A percentile compares a stretch with the other conserved stretches of the same genome.
Evolutionary conservation across 257 asterid species (phyloP).

Genomic region (Gentiana macrophylla): DNA sequence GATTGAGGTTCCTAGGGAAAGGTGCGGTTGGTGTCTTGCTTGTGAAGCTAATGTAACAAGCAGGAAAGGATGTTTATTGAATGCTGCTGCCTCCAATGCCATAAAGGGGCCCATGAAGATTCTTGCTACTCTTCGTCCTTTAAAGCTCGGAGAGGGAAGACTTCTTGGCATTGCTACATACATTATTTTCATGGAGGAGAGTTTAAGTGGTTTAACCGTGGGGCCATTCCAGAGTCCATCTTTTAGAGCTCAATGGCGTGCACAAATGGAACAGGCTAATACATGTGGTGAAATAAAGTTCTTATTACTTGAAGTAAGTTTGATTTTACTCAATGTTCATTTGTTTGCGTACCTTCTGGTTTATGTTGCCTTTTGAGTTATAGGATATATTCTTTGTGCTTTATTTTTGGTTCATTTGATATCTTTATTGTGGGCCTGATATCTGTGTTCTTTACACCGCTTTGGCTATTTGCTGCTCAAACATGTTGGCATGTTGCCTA

Average conservation of each 20-base stretch:
- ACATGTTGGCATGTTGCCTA: too few relatives aligned
- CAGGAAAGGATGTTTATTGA: constrained; percentile 71
- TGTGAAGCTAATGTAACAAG: constrained; percentile 60
- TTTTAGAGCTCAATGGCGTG: constrained; percentile 64
- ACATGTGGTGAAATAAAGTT: constrained; percentile 38
- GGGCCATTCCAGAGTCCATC: constrained; percentile 55
- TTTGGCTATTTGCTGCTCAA: too few relatives aligned
- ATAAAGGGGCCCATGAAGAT: constrained; percentile 52
- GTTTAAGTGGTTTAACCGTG: constrained; percentile 50
- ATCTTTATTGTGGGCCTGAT: too few relatives aligned
- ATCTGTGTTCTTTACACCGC: too few relatives aligned
- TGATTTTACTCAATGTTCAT: not conserved
- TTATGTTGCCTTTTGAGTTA: not conserved
- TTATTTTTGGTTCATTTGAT: not conserved
- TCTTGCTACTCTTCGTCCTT: constrained; percentile 41
- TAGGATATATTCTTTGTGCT: too few relatives aligned
- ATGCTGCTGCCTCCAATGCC: constrained; percentile 77
- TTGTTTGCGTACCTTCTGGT: not conserved
- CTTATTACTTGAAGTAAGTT: constrained; percentile 59
- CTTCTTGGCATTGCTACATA: constrained; percentile 51
- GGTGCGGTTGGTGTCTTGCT: constrained; percentile 85
- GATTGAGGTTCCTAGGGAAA: constrained; percentile 72
- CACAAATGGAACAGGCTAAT: constrained; percentile 52
- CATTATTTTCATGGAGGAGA: constrained; percentile 66
- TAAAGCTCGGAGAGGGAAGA: constrained; percentile 51